Evolutionary conservation across 106 monocot species (phyloP).

Genomic region (Platanthera guangdongensis): DNA sequence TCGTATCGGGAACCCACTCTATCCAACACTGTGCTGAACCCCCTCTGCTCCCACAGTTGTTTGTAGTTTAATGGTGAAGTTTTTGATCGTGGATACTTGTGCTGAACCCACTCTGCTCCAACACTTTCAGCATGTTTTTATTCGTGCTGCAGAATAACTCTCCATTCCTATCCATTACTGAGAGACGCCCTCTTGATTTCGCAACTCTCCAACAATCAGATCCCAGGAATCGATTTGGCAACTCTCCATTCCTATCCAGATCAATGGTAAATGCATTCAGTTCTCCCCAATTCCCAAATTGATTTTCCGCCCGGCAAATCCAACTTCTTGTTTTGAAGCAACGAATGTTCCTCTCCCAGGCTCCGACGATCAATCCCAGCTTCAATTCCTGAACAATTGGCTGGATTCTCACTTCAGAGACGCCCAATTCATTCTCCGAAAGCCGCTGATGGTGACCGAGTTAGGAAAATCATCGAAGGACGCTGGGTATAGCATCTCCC

Average conservation of each 20-base stretch:
- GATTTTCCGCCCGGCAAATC: neutral
- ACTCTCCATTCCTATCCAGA: slow-evolving; percentile 85
- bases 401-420: slow-evolving; percentile 66
- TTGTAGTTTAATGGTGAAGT: too few species aligned
- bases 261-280: slow-evolving; percentile 42
- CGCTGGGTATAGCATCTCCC: slow-evolving; percentile 43
- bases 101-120: too few species aligned
- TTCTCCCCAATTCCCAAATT: neutral
- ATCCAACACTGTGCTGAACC: too few species aligned
- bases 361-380: slow-evolving; percentile 40
- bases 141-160: too few species aligned
- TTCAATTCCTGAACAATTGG: slow-evolving; percentile 64
- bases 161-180: too few species aligned
- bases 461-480: slow-evolving; percentile 87
- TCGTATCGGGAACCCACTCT: too few species aligned
- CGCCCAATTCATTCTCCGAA: slow-evolving; percentile 35
- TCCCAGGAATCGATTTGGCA: slow-evolving; percentile 70
- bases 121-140: too few species aligned
- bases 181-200: too few species aligned
- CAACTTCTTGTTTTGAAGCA: neutral
- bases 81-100: too few species aligned
- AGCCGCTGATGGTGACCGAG: slow-evolving; percentile 72
- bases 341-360: slow-evolving; percentile 20
- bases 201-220: slow-evolving; percentile 70
- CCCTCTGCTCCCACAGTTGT: too few species aligned